Evolutionary conservation across 352 stramenopile genomes (phyloP).

Genomic region (Phytophthora hibernalis): DNA sequence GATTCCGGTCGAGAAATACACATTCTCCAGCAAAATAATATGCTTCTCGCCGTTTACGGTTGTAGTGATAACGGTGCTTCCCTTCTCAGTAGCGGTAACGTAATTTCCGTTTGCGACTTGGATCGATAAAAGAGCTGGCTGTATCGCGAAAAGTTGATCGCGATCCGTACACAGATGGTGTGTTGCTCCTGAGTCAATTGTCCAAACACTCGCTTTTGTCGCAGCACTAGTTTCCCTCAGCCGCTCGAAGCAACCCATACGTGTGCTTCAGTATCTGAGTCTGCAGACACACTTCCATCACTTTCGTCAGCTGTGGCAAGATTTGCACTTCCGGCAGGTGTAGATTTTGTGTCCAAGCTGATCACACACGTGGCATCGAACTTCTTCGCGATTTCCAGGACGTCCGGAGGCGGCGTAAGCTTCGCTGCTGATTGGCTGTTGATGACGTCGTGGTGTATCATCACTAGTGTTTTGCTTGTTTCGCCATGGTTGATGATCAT

Average conservation of each 20-base stretch:
- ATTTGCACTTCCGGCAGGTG: slow-evolving; percentile 1
- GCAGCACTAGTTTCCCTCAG: neutral
- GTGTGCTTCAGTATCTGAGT: slow-evolving; percentile 1
- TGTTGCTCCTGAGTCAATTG: neutral
- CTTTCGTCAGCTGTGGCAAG: neutral
- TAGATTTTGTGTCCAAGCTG: slow-evolving; percentile 2
- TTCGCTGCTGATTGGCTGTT: neutral
- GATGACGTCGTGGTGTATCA: neutral
- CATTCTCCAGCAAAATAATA: neutral
- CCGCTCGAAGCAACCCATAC: neutral
- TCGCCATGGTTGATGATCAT: neutral
- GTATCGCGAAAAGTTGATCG: slow-evolving; percentile 2
- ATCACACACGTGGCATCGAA: slow-evolving; percentile 1
- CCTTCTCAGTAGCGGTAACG: neutral
- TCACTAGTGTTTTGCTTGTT: neutral
- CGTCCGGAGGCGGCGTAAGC: neutral
- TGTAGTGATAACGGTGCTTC: neutral
- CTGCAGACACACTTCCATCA: neutral
- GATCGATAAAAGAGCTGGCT: neutral
- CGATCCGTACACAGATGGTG: neutral
- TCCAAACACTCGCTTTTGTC: neutral
- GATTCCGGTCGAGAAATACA: neutral
- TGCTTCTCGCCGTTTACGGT: neutral
- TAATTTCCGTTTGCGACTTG: neutral
- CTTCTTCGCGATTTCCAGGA: neutral